Percentiles rank a stretch among this genome's conserved stretches.
phyloP scores from a whole-genome alignment of 805 yeast genomes.

The Zygotorulaspora chibaensis region DNA sequence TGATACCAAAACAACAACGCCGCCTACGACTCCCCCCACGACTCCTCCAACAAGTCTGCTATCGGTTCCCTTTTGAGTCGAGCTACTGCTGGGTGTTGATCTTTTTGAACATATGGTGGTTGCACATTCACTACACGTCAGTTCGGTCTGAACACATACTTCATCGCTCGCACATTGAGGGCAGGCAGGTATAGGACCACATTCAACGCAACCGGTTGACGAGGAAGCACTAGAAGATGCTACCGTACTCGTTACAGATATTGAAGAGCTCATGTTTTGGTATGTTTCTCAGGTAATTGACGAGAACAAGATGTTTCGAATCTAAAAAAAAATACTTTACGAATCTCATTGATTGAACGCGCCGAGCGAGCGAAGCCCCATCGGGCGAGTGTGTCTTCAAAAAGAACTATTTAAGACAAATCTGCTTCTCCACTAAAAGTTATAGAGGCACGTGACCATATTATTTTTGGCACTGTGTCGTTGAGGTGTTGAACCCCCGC shows the following conservation, averaged over 20 bases:
- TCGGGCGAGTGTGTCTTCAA: too few relatives aligned
- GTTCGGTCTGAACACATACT: conserved; percentile 51
- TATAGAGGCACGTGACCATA: too few relatives aligned
- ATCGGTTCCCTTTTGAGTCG: conserved; percentile 27
- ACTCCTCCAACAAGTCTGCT: conserved; percentile 75
- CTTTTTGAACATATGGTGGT: conserved; percentile 45
- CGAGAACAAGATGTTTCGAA: neutral
- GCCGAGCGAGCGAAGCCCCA: neutral
- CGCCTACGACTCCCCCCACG: conserved; percentile 53
- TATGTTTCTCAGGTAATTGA: neutral
- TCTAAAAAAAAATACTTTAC: too few relatives aligned
- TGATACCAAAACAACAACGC: conserved; percentile 37
- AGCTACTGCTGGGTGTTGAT: conserved; percentile 9
- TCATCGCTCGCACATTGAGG: conserved; percentile 52
- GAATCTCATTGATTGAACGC: neutral
- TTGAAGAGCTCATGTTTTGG: conserved; percentile 5
- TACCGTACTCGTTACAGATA: conserved; percentile 2
- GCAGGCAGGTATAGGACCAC: conserved; percentile 43
- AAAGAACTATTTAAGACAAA: too few relatives aligned
- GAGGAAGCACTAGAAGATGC: conserved; percentile 7
- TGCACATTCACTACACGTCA: conserved; percentile 58
- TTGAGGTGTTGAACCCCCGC: too few relatives aligned
- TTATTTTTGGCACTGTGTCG: too few relatives aligned
- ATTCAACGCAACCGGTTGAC: conserved; percentile 40
- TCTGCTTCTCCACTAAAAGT: too few relatives aligned